These are phyloP conservation scores for Arthroderma sp. DNA, from an alignment of 2,329 filamentous ascomycete species.

Conservation along the genomic window DNA sequence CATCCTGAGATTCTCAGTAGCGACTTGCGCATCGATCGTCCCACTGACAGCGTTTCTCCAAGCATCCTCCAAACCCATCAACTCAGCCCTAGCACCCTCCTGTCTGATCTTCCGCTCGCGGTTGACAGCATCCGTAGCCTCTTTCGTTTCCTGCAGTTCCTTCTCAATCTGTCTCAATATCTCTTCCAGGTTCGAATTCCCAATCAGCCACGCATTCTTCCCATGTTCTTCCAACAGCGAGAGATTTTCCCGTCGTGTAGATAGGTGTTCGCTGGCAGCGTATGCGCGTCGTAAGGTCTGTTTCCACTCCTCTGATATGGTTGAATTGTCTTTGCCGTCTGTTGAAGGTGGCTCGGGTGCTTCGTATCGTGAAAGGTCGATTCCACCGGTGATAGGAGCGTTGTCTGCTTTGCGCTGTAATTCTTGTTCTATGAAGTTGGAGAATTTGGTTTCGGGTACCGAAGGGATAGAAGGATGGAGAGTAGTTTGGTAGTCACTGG, in stretches of 20 bases:
- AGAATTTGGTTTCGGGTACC: slow-evolving; percentile 43
- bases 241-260: slow-evolving; percentile 47
- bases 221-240: slow-evolving; percentile 66
- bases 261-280: slow-evolving; percentile 45
- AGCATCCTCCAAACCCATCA: slow-evolving; percentile 57
- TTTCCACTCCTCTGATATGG: slow-evolving; percentile 35
- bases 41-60: slow-evolving; percentile 70
- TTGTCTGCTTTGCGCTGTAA: slow-evolving; percentile 52
- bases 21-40: slow-evolving; percentile 76
- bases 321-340: slow-evolving; percentile 18
- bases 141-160: slow-evolving; percentile 56
- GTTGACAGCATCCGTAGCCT: slow-evolving; percentile 61
- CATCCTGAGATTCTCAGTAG: slow-evolving; percentile 56
- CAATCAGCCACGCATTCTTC: slow-evolving; percentile 82
- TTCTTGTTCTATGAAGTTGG: slow-evolving; percentile 54
- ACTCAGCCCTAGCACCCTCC: slow-evolving; percentile 57
- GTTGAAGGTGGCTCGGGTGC: slow-evolving; percentile 47
- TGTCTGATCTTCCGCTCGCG: slow-evolving; percentile 56
- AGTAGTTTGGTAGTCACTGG: slow-evolving; percentile 34
- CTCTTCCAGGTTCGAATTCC: slow-evolving; percentile 67
- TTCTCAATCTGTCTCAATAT: slow-evolving; percentile 56
- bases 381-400: slow-evolving; percentile 45
- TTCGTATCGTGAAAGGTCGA: slow-evolving; percentile 76
- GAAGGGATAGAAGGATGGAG: slow-evolving; percentile 49
- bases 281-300: slow-evolving; percentile 43